These are phyloP conservation scores for Penicillium sp. DNA, from an alignment of 2,329 filamentous ascomycete genomes.

Conservation along the genomic window DNA sequence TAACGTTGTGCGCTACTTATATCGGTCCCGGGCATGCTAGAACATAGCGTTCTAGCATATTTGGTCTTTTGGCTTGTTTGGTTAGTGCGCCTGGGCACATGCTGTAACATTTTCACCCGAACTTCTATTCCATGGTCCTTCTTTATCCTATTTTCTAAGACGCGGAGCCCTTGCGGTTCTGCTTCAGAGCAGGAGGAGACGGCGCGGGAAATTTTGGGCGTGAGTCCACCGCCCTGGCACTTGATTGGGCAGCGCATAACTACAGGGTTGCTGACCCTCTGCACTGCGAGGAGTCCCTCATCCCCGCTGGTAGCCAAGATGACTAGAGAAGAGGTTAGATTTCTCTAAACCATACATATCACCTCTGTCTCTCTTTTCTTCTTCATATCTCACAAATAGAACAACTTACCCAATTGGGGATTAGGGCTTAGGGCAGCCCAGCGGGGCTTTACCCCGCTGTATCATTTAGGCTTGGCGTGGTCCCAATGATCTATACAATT, in stretches of 20 bases:
- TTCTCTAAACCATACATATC: too few species aligned
- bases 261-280: conserved; percentile 5
- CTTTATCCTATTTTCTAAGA: too few species aligned
- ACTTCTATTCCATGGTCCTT: too few species aligned
- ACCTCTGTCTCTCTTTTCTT: not conserved
- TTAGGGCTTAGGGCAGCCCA: conserved; percentile 38
- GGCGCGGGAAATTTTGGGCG: conserved; percentile 35
- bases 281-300: not conserved
- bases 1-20: too few species aligned
- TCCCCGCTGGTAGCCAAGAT: not conserved
- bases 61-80: too few species aligned
- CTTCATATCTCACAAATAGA: not conserved
- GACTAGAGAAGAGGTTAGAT: not conserved
- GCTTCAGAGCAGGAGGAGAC: too few species aligned
- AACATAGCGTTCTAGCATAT: too few species aligned
- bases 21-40: too few species aligned
- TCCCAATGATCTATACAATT: not conserved
- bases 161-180: too few species aligned
- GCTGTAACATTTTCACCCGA: too few species aligned
- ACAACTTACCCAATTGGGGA: conserved; percentile 5
- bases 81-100: too few species aligned
- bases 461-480: not conserved
- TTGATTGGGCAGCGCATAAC: conserved; percentile 26
- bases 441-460: conserved; percentile 31
- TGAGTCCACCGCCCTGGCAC: conserved; percentile 22